Conservation (phyloP, 2,329 filamentous ascomycete species). For the Ceratocystis papillata region DNA sequence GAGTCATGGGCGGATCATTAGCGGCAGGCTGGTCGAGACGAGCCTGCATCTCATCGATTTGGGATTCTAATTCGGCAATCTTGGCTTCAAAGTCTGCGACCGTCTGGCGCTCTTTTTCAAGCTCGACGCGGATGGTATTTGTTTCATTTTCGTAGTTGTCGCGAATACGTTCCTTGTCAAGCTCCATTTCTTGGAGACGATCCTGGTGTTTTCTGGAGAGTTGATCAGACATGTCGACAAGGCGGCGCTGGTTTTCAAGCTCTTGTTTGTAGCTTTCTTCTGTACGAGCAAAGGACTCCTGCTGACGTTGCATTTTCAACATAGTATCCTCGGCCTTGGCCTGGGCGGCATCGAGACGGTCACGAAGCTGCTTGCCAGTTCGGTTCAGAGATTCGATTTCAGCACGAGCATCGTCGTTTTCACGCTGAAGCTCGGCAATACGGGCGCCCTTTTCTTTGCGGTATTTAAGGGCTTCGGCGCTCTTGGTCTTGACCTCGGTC, state of each 20-base stretch:
- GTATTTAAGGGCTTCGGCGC: slow-evolving; percentile 74
- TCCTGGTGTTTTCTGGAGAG: slow-evolving; percentile 61
- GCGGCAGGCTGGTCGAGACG: slow-evolving; percentile 34
- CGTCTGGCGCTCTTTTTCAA: slow-evolving; percentile 44
- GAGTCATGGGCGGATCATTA: slow-evolving; percentile 47
- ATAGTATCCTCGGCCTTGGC: slow-evolving; percentile 79
- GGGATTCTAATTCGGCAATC: slow-evolving; percentile 41
- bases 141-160: slow-evolving; percentile 55
- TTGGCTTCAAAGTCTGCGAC: slow-evolving; percentile 40
- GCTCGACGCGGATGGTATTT: slow-evolving; percentile 44
- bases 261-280: slow-evolving; percentile 82
- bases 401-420: slow-evolving; percentile 73
- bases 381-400: slow-evolving; percentile 67
- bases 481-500: slow-evolving; percentile 81
- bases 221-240: slow-evolving; percentile 73
- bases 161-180: slow-evolving; percentile 47
- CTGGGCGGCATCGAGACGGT: slow-evolving; percentile 71
- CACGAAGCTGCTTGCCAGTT: slow-evolving; percentile 68
- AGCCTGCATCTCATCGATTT: slow-evolving; percentile 45
- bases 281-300: slow-evolving; percentile 69
- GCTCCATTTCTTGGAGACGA: slow-evolving; percentile 59
- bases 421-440: slow-evolving; percentile 76
- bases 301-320: slow-evolving; percentile 69
- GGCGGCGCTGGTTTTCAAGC: slow-evolving; percentile 65
- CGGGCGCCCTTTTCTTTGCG: slow-evolving; percentile 89